Percentiles rank a stretch among this genome's conserved stretches.
Evolutionary conservation across 2,329 filamentous ascomycete genomes (phyloP).

Genomic region (Botryotinia globosa): DNA sequence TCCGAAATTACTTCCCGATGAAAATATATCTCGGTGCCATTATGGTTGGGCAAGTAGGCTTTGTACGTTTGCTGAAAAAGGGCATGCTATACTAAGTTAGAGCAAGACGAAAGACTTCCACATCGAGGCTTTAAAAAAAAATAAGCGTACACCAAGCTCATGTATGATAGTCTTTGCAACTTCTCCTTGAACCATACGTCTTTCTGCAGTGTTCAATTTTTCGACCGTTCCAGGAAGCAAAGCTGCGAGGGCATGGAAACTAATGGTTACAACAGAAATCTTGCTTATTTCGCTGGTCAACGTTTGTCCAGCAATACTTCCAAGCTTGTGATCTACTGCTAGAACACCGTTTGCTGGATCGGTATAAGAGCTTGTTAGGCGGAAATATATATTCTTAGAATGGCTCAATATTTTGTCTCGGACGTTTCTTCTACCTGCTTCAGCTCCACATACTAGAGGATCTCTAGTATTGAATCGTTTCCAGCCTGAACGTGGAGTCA

Average conservation of each 20-base stretch:
- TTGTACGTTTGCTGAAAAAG: background rate
- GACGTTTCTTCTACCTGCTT: background rate
- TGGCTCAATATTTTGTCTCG: background rate
- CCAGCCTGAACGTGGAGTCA: background rate
- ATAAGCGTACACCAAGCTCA: slow-evolving; percentile 16
- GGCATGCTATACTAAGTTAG: background rate
- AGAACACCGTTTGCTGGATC: background rate
- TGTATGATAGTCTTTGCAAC: slow-evolving; percentile 14
- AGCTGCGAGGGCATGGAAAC: background rate
- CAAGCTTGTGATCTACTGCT: background rate
- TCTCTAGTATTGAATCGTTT: background rate
- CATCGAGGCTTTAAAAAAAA: background rate
- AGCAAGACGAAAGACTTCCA: background rate
- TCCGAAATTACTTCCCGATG: background rate
- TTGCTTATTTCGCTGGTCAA: background rate
- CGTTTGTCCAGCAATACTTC: background rate
- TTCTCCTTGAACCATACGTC: background rate
- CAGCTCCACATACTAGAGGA: background rate
- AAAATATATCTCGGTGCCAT: background rate
- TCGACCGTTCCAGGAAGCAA: slow-evolving; percentile 12
- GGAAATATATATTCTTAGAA: background rate
- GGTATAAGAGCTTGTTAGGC: background rate
- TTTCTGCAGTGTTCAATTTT: slow-evolving; percentile 16
- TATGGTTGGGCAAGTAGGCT: background rate
- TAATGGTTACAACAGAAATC: background rate